A percentile compares a stretch with the other conserved stretches of the same genome.
These are phyloP conservation scores for Pisolithus albus DNA, from an alignment of 768 basidiomycete species.

Conservation along the genomic window DNA sequence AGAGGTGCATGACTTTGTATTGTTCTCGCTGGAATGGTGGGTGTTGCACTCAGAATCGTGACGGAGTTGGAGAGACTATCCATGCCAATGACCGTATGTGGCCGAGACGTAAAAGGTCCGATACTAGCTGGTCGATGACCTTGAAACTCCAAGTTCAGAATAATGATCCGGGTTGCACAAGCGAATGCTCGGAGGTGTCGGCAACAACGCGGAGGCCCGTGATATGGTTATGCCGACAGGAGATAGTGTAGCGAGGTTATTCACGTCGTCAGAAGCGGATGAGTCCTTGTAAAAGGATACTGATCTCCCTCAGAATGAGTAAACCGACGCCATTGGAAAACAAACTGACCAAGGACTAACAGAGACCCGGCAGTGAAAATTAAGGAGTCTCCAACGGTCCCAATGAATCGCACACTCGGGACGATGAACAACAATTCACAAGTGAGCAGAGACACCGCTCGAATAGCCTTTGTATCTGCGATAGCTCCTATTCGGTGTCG, in stretches of 20 bases:
- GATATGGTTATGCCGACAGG: not conserved
- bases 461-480: slow-evolving; percentile 26
- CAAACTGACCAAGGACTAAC: slow-evolving; percentile 34
- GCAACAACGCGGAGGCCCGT: not conserved
- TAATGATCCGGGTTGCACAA: not conserved
- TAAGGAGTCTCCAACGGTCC: slow-evolving; percentile 33
- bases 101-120: not conserved
- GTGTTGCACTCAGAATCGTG: slow-evolving; percentile 1
- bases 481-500: slow-evolving; percentile 15
- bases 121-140: not conserved
- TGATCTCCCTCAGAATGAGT: not conserved
- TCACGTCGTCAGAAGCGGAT: not conserved
- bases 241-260: not conserved
- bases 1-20: not conserved
- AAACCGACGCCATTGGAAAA: not conserved
- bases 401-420: slow-evolving; percentile 29
- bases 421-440: slow-evolving; percentile 37
- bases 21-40: not conserved
- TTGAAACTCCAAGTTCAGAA: not conserved
- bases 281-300: slow-evolving; percentile 5
- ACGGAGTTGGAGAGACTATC: not conserved
- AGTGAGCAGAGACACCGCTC: slow-evolving; percentile 35
- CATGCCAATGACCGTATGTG: not conserved
- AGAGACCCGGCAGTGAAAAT: slow-evolving; percentile 37
- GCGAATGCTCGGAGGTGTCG: not conserved